phyloP scores from a whole-genome alignment of 2,329 filamentous ascomycete genomes.

The Colletotrichum nymphaeae region DNA sequence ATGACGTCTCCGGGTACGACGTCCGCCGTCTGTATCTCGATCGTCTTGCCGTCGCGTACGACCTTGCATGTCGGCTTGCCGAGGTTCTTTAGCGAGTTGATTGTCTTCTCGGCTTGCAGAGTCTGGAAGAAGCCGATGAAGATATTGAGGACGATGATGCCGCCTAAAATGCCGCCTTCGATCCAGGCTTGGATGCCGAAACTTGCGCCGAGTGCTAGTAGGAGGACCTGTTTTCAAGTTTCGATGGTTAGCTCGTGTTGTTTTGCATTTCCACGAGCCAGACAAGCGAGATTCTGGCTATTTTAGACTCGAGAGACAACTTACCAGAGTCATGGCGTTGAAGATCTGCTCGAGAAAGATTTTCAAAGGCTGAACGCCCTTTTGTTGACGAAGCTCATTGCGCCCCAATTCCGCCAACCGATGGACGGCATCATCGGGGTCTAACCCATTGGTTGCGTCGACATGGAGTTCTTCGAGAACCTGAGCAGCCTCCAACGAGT shows the following conservation, averaged over 20 bases:
- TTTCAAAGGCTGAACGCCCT: too few species aligned
- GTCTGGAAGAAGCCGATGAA: slow-evolving; percentile 66
- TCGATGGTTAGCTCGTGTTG: too few species aligned
- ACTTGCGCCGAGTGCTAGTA: slow-evolving; percentile 61
- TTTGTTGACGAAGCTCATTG: too few species aligned
- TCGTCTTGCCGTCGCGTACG: slow-evolving; percentile 59
- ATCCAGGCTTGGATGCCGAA: slow-evolving; percentile 64
- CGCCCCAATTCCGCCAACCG: slow-evolving; percentile 59
- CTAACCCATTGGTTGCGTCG: slow-evolving; percentile 66
- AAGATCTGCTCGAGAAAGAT: too few species aligned
- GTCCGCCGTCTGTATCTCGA: slow-evolving; percentile 50
- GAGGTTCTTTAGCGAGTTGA: slow-evolving; percentile 61
- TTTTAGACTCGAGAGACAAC: too few species aligned
- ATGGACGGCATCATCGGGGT: slow-evolving; percentile 57
- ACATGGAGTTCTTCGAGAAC: slow-evolving; percentile 63
- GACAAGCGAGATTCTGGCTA: too few species aligned
- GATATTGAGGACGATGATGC: slow-evolving; percentile 64
- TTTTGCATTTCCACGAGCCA: too few species aligned
- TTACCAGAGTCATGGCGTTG: too few species aligned
- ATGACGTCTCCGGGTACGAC: slow-evolving; percentile 69
- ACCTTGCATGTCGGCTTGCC: slow-evolving; percentile 61
- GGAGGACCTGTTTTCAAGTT: slow-evolving; percentile 47
- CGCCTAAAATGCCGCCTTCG: slow-evolving; percentile 64
- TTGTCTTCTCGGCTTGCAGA: slow-evolving; percentile 64
- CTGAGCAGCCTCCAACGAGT: slow-evolving; percentile 61